A percentile compares a stretch with the other conserved stretches of the same genome.
phyloP scores from a whole-genome alignment of 371 early-diverging fungal species.

The Thermomucor indicae-seudaticae region DNA sequence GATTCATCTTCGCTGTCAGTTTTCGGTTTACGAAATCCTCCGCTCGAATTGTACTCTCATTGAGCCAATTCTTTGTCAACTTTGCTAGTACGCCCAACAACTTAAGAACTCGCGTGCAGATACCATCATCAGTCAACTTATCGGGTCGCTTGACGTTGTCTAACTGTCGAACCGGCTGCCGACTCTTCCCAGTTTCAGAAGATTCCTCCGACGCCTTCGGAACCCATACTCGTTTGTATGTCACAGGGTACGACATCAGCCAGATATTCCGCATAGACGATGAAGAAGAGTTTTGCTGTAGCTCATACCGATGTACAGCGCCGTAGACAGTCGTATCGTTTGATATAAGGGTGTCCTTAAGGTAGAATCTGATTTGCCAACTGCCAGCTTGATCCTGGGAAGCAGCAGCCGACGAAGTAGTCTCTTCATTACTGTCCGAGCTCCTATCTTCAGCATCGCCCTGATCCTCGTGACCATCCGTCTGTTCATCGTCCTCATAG shows the following conservation, averaged over 20 bases:
- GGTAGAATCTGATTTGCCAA: constrained; percentile 53
- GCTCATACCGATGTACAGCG: constrained; percentile 55
- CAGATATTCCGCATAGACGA: constrained; percentile 36
- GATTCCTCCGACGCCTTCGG: constrained; percentile 11
- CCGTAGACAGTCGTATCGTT: constrained; percentile 60
- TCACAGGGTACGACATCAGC: constrained; percentile 51
- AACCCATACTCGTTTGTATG: constrained; percentile 36
- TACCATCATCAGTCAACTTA: constrained; percentile 15
- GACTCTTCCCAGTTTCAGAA: constrained; percentile 14
- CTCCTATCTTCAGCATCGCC: constrained; percentile 9
- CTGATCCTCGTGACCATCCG: neutral
- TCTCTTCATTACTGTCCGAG: constrained; percentile 8
- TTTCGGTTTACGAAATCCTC: constrained; percentile 74
- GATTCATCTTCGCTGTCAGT: constrained; percentile 76
- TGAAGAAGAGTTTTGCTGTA: constrained; percentile 2
- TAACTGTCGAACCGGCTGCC: constrained; percentile 7
- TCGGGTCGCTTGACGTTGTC: constrained; percentile 14
- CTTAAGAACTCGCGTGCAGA: constrained; percentile 42
- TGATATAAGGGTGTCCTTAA: constrained; percentile 43
- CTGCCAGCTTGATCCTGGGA: constrained; percentile 8
- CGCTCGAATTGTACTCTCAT: constrained; percentile 29
- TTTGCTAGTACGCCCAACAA: constrained; percentile 46
- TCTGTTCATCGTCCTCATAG: constrained; percentile 12
- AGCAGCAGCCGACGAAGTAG: neutral
- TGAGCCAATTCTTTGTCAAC: constrained; percentile 4